These are phyloP conservation scores for Magnolia sinica DNA, from an alignment of 164 flowering plant species.

Conservation along the genomic window DNA sequence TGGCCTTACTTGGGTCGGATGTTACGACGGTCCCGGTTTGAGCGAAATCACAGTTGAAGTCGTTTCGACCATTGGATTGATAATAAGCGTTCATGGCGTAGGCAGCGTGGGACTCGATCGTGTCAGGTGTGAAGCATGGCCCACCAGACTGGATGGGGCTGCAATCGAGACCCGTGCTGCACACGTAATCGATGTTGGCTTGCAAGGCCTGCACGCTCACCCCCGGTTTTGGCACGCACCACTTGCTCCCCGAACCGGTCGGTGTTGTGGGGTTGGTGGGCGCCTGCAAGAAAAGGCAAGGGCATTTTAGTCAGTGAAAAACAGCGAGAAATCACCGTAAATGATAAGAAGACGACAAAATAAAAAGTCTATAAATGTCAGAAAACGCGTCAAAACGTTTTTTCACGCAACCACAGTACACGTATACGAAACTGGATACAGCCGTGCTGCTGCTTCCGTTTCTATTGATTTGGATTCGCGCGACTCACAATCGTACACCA, in stretches of 20 bases:
- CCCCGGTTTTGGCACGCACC: constrained; percentile 68
- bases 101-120: constrained; percentile 59
- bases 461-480: no score
- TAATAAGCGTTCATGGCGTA: constrained; percentile 81
- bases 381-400: neutral
- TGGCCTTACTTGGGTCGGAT: constrained; percentile 62
- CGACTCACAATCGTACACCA: no score
- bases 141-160: constrained; percentile 70
- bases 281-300: neutral
- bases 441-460: neutral
- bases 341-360: neutral
- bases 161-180: constrained; percentile 58
- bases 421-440: neutral
- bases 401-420: no score
- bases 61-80: constrained; percentile 51
- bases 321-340: neutral
- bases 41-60: constrained; percentile 62
- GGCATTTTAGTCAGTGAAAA: neutral
- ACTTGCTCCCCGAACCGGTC: constrained; percentile 23
- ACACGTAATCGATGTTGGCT: constrained; percentile 66
- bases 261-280: constrained; percentile 20
- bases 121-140: constrained; percentile 63
- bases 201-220: constrained; percentile 53
- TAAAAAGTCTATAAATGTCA: neutral
- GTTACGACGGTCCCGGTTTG: constrained; percentile 47